phyloP scores from a whole-genome alignment of 1,284 basidiomycete genomes.

The Apiotrichum akiyoshidainum region DNA sequence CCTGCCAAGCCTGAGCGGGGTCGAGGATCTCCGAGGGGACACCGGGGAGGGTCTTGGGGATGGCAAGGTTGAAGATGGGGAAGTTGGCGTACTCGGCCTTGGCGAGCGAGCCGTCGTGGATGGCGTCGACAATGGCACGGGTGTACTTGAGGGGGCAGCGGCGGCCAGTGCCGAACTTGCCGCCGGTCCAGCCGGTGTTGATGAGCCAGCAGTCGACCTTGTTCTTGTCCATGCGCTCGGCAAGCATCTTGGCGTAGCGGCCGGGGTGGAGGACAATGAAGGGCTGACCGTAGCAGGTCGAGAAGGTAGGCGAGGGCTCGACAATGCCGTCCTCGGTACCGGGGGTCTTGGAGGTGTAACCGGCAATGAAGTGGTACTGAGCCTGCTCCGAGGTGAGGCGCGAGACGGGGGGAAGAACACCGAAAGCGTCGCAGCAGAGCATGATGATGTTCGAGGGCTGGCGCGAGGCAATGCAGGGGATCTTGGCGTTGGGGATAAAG shows the following conservation, averaged over 20 bases:
- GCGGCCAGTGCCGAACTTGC: conserved; percentile 85
- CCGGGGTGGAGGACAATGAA: conserved; percentile 97
- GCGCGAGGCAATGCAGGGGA: conserved; percentile 77
- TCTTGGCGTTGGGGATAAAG: conserved; percentile 90
- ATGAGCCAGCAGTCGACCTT: conserved; percentile 96
- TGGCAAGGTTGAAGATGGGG: conserved; percentile 69
- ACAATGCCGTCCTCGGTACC: conserved; percentile 98
- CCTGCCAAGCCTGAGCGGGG: conserved; percentile 76
- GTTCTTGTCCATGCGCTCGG: conserved; percentile 86
- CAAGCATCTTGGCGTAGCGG: conserved; percentile 95
- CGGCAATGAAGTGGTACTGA: conserved; percentile 94
- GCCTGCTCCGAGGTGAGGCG: conserved; percentile 91
- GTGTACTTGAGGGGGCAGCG: conserved; percentile 95
- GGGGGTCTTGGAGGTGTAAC: conserved; percentile 84
- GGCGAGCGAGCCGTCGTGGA: conserved; percentile 88
- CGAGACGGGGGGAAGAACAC: conserved; percentile 93
- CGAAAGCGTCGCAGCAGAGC: conserved; percentile 97
- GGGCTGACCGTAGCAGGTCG: conserved; percentile 96
- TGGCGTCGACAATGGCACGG: conserved; percentile 91
- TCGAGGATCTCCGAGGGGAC: conserved; percentile 86
- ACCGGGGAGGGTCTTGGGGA: conserved; percentile 75
- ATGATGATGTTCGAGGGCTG: conserved; percentile 92
- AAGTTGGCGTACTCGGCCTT: conserved; percentile 85
- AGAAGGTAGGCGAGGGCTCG: conserved; percentile 98
- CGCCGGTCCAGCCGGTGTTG: conserved; percentile 98